phyloP scores from a whole-genome alignment of 164 flowering plant species.

The Magnolia changhungtana region DNA sequence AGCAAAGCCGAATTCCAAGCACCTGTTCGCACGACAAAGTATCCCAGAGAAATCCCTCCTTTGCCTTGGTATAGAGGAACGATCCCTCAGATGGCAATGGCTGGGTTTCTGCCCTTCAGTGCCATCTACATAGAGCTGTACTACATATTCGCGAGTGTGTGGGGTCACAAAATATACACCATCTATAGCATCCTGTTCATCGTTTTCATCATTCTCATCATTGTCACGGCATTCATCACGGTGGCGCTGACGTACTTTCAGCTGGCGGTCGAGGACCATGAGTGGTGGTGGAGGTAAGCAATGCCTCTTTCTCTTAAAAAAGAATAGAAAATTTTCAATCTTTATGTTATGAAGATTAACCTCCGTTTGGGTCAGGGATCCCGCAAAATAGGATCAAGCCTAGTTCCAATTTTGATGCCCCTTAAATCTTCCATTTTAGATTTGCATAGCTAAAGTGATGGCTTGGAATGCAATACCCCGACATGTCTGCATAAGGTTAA shows the following conservation, averaged over 20 bases:
- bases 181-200: slow-evolving; percentile 32
- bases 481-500: no score
- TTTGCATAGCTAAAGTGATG: no score
- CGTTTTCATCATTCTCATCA: slow-evolving; percentile 32
- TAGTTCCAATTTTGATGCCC: background rate
- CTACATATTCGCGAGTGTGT: slow-evolving; percentile 35
- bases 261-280: slow-evolving; percentile 35
- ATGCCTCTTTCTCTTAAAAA: background rate
- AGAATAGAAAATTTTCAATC: background rate
- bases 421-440: background rate
- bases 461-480: no score
- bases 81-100: slow-evolving; percentile 36
- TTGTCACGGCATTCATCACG: slow-evolving; percentile 33
- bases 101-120: slow-evolving; percentile 33
- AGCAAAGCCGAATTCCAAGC: slow-evolving; percentile 33
- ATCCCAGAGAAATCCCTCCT: slow-evolving; percentile 34
- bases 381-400: background rate
- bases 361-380: background rate
- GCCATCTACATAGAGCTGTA: slow-evolving; percentile 34
- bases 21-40: slow-evolving; percentile 33
- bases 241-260: slow-evolving; percentile 34
- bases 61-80: slow-evolving; percentile 34
- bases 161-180: slow-evolving; percentile 34
- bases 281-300: slow-evolving; percentile 37
- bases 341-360: background rate